Evolutionary conservation across 441 rosid species (phyloP), one percentile per base, ranked within the genome.

Genomic region (Syzygium syzygioides): DNA sequence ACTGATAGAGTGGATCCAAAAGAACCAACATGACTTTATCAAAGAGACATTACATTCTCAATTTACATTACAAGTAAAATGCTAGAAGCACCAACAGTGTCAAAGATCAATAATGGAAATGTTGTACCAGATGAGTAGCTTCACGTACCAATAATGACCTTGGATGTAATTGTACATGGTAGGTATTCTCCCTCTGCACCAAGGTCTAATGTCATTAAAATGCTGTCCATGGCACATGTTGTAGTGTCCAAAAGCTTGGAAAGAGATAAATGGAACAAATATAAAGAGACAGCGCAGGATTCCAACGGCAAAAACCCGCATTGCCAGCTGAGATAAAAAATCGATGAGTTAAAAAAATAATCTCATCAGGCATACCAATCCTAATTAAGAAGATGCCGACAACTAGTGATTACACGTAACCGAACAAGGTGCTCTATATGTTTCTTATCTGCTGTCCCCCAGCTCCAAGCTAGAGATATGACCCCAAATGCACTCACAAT

Each of bases 171-270:
- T 96, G 94, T 98, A 98, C 59, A 95, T 87, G 90, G 95, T 89
- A 59, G 99, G 98, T 91, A 98, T 79, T 90, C 90, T 95, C 90
- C 92, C 94, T 89, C 93, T 95, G 93, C 99, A 98, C 99, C 99
- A 98, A 85, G 99, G 98, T 91, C 97, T 93, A 91, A 88, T 45
- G 89, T 93, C 93, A 79, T 95, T 95, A 32, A 53, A 88, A 87
- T 90, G 90, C 85, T 32, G 94, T 86, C 96, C 97, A 85, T 85
- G 93, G 79, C 99, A 98, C 17, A 96, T 87, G 88, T 94, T 96
- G 91, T 90, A 88, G 93, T 95, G 95, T 91, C 96, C 99, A 68
- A 94, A 96, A 66, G 94, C 97, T 95, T 98, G 99, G 92, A 93
- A 96, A 64, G 95, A 92, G 86, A 96, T 85, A 90, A 98, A 98